These are phyloP conservation scores for Excoecaria agallocha DNA, from an alignment of 345 rosid species.

Conservation along the genomic window DNA sequence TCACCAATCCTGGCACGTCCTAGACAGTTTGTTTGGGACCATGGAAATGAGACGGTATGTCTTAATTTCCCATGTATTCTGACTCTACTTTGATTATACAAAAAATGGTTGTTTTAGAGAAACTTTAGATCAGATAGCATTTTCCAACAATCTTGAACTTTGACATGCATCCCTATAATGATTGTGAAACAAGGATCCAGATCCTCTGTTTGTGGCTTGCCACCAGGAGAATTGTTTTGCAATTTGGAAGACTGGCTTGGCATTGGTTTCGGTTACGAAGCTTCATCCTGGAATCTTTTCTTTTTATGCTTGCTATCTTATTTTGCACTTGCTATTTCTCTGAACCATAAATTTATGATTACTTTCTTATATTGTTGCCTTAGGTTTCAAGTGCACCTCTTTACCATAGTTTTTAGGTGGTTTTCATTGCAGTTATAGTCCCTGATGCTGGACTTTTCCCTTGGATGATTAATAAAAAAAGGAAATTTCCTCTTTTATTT, in stretches of 20 bases:
- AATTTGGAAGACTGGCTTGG: background rate
- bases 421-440: conserved; percentile 8
- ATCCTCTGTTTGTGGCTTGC: background rate
- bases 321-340: background rate
- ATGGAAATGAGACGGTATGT: background rate
- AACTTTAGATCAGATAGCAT: background rate
- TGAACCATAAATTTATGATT: background rate
- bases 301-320: background rate
- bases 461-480: background rate
- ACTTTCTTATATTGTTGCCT: background rate
- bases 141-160: background rate
- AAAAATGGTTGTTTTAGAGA: background rate
- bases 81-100: background rate
- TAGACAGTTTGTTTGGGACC: background rate
- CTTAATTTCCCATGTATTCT: background rate
- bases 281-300: background rate
- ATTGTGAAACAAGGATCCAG: background rate
- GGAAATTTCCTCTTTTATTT: background rate
- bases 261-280: background rate
- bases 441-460: conserved; percentile 8
- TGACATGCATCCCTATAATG: background rate
- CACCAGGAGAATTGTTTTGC: background rate
- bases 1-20: background rate
- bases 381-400: conserved; percentile 15
- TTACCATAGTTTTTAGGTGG: conserved; percentile 7